Evolutionary conservation across 306 rosid genomes (phyloP).

Genomic region (Vigna nakashimae): DNA sequence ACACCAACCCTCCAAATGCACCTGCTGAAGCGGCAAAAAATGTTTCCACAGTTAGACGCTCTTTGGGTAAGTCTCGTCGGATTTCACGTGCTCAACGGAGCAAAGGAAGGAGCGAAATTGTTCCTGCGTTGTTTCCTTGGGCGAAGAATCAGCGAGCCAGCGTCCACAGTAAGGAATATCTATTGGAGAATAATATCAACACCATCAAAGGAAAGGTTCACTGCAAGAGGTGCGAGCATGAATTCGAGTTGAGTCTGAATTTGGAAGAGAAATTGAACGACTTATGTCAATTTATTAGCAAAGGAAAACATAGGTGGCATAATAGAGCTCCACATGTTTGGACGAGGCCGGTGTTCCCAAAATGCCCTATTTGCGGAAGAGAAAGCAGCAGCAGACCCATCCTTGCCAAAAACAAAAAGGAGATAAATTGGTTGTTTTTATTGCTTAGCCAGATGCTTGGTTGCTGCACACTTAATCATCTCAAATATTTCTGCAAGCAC

Average conservation of each 20-base stretch:
- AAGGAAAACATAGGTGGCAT: background rate
- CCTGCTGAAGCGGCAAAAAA: too few species aligned
- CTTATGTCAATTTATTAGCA: background rate
- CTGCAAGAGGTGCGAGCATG: slow-evolving; percentile 52
- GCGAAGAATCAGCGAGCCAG: slow-evolving; percentile 49
- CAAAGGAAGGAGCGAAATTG: background rate
- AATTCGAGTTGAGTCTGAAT: slow-evolving; percentile 34
- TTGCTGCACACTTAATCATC: slow-evolving; percentile 36
- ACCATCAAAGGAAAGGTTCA: slow-evolving; percentile 45
- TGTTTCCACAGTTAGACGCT: too few species aligned
- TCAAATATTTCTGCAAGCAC: background rate
- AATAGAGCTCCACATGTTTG: slow-evolving; percentile 56
- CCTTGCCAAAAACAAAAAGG: slow-evolving; percentile 26
- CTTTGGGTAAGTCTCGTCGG: too few species aligned
- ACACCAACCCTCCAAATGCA: too few species aligned
- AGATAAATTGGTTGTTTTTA: slow-evolving; percentile 75
- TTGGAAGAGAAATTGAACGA: background rate
- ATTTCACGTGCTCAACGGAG: accelerated
- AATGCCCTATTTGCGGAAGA: slow-evolving; percentile 47
- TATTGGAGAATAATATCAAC: background rate
- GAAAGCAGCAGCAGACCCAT: slow-evolving; percentile 53
- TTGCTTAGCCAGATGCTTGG: slow-evolving; percentile 61
- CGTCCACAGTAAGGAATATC: background rate
- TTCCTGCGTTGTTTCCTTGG: slow-evolving; percentile 59
- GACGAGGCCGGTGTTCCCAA: slow-evolving; percentile 44